Evolutionary conservation across 1,284 basidiomycete genomes (phyloP).

Genomic region (Cryptococcus sp.): DNA sequence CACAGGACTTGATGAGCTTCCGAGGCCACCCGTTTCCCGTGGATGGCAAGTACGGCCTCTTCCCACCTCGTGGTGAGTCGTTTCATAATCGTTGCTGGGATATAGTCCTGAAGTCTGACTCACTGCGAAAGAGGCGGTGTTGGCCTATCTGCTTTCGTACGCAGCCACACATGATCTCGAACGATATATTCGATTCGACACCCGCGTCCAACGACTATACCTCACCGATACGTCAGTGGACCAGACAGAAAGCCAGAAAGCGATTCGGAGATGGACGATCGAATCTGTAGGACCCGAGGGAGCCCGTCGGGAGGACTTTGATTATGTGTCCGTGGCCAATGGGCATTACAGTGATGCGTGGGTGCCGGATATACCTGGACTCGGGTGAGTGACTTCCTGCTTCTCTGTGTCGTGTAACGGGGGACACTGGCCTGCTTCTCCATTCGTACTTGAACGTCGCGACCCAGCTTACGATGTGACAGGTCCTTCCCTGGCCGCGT

Average conservation of each 20-base stretch:
- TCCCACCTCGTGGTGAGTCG: slow-evolving; percentile 32
- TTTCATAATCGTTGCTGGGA: too few species aligned
- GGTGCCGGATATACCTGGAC: slow-evolving; percentile 53
- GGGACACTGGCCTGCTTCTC: too few species aligned
- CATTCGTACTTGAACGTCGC: not conserved
- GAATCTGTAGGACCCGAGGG: slow-evolving; percentile 16
- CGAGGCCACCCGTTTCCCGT: slow-evolving; percentile 28
- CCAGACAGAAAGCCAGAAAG: not conserved
- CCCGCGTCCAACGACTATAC: slow-evolving; percentile 46
- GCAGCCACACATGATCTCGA: slow-evolving; percentile 32
- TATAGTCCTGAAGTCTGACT: too few species aligned
- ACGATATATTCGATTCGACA: slow-evolving; percentile 47
- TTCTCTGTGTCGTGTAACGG: not conserved
- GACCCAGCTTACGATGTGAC: not conserved
- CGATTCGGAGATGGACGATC: slow-evolving; percentile 29
- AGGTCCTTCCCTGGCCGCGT: slow-evolving; percentile 51
- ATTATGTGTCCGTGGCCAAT: slow-evolving; percentile 51
- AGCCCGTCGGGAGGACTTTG: slow-evolving; percentile 30
- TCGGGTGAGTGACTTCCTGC: slow-evolving; percentile 37
- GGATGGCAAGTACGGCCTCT: slow-evolving; percentile 14
- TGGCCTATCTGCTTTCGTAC: slow-evolving; percentile 51
- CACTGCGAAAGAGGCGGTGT: slow-evolving; percentile 5
- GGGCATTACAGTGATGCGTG: slow-evolving; percentile 58
- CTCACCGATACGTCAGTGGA: slow-evolving; percentile 3
- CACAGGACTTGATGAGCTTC: slow-evolving; percentile 37